Conservation (phyloP, 805 yeast genomes). For the Yamadazyma insecticola region DNA sequence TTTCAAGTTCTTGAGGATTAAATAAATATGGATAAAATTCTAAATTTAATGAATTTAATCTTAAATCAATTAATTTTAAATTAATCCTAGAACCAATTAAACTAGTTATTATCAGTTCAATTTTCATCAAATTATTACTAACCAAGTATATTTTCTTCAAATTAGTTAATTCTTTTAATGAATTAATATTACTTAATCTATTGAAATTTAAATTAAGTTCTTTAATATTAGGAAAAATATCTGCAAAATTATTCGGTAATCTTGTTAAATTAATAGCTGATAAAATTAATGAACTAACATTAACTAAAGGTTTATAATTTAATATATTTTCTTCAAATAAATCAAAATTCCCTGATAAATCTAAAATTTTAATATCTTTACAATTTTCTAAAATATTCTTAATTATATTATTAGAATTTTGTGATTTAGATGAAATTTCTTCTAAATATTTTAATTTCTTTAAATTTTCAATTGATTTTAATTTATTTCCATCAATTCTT, state of each 20-base stretch:
- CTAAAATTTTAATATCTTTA: slow-evolving; percentile 27
- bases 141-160: slow-evolving; percentile 39
- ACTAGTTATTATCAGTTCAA: slow-evolving; percentile 28
- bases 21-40: slow-evolving; percentile 52
- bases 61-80: slow-evolving; percentile 39
- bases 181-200: slow-evolving; percentile 29
- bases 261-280: slow-evolving; percentile 41
- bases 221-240: slow-evolving; percentile 41
- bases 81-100: slow-evolving; percentile 25
- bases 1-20: slow-evolving; percentile 38
- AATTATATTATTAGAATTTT: slow-evolving; percentile 14
- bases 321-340: slow-evolving; percentile 10
- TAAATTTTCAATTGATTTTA: slow-evolving; percentile 23
- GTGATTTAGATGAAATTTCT: slow-evolving; percentile 41
- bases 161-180: slow-evolving; percentile 26
- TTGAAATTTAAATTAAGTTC: slow-evolving; percentile 51
- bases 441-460: slow-evolving; percentile 28
- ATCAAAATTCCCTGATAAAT: slow-evolving; percentile 35
- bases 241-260: slow-evolving; percentile 35
- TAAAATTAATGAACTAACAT: slow-evolving; percentile 37
- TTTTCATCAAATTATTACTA: slow-evolving; percentile 39
- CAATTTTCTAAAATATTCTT: slow-evolving; percentile 13
- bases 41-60: slow-evolving; percentile 46
- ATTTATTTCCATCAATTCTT: slow-evolving; percentile 41
- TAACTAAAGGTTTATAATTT: slow-evolving; percentile 19